Base-by-base conservation (phyloP, 225 moss, liverwort and hornwort genomes). In the Pleurozium schreberi region DNA sequence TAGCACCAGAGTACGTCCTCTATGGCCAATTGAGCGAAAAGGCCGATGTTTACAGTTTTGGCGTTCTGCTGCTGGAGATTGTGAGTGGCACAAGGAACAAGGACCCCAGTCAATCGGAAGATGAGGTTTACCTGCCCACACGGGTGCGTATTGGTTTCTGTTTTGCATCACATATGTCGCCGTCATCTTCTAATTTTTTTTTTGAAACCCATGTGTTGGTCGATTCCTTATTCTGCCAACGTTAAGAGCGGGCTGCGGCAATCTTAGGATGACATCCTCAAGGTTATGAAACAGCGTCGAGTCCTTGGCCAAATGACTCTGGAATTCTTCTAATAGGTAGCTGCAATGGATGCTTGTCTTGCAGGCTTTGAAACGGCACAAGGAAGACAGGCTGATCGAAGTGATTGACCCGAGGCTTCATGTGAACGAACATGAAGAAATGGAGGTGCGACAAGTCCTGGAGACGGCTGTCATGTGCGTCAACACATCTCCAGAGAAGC, bases 21-120 rank as follows among this genome's bases (percentile, higher is more conserved):
- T 90, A 85, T 55, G 92, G 92, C 63, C 89, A 84, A 40, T 66
- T 93, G 63, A 93, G 91, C 47, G 93, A 93, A 14, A 93, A 93
- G 81, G 84, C 88, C 4, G 93, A 93, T 68, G 90, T 93, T 62
- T 93, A 42, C 50, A 92, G 93, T 84, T 93, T 90, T 63, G 92
- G 93, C 12, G 90, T 93, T 75, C 53, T 93, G 57, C 82, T 93
- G 20, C 62, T 93, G 76, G 93, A 93, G 65, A 87, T 93, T 84
- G 89, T 92, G 60, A 86, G 90, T 78, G 90, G 93, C 8, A 75
- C 58, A 16, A 88, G 90, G 27, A 91, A 90, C 21, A 88, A 86
- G n/a, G 88, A 92, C 57, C 71, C 47, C 18, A 75, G 31, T 82
- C 78, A 71, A 82, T 30, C 81, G 4, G 89, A 70, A 25, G 90